Base-by-base conservation (phyloP, 2,329 filamentous ascomycete genomes). In the Monilinia aucupariae region DNA sequence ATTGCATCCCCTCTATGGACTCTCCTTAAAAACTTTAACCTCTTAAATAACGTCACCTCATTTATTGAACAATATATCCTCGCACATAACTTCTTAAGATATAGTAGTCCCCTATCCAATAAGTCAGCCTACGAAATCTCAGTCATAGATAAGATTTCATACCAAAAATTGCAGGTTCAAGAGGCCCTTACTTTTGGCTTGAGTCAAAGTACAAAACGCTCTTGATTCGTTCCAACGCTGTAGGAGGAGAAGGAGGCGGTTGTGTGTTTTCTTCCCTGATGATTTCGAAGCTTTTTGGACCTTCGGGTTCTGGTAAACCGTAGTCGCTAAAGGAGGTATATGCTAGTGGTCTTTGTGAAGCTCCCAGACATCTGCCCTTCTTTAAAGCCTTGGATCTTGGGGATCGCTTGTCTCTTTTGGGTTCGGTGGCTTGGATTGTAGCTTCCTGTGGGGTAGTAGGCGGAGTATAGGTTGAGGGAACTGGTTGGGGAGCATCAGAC, bases 291-390 rank as follows among this genome's bases (percentile, higher is more conserved):
- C n/a, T 22, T 25, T 25, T 47, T 25, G 54, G 54, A 3, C 13
- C 41, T 47, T 45, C 27, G 1, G 54, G 54, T 34, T 58, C 54
- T 8, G n/a, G 41, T 12, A 47, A 2, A 4, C 54, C 54, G 41
- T 47, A 22, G 43, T 30, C 43, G 13, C 41, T 58, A 3, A 58
- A 58, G 54, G 54, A 58, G 13, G 43, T 58, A 34, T 58, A 58
- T 34, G 3, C 41, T 37, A 30, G 20, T 37, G 30, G 8, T 48
- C 5, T n/a, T 7, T 4, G 20, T 34, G n/a, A 5, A 25, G 30
- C 0, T 25, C 12, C 13, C 48, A 4, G 20, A 1, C 22, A 3
- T 58, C 37, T 1, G 4, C 34, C 12, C 1, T 10, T 8, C 7
- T 15, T 58, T 1, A 9, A 17, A 4, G 27, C 12, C 17, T 47